Conservation (phyloP, 2,329 filamentous ascomycete genomes). For the Arthrocladium fulminans region DNA sequence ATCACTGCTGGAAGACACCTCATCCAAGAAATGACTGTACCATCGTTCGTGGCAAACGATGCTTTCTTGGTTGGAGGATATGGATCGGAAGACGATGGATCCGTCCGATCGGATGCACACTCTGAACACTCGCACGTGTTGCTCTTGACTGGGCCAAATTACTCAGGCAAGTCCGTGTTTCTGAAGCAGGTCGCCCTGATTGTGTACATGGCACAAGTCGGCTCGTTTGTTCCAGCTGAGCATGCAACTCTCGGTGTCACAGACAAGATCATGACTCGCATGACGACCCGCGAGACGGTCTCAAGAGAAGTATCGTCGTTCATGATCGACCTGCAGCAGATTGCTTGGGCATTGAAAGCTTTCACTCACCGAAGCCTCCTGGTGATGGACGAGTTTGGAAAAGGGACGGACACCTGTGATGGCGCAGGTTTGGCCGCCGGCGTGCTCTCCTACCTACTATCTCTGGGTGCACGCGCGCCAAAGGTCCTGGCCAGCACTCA, state of each 20-base stretch:
- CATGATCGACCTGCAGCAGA: conserved; percentile 80
- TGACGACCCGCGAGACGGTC: conserved; percentile 64
- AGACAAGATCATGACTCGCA: conserved; percentile 82
- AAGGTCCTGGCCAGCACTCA: conserved; percentile 57
- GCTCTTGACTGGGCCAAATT: conserved; percentile 85
- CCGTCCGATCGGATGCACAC: conserved; percentile 7
- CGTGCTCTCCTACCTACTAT: conserved; percentile 50
- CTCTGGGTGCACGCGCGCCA: conserved; percentile 40
- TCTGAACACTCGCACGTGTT: conserved; percentile 55
- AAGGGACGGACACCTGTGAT: conserved; percentile 52
- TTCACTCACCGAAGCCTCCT: conserved; percentile 69
- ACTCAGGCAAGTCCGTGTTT: conserved; percentile 93
- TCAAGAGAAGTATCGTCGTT: conserved; percentile 58
- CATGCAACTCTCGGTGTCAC: conserved; percentile 72
- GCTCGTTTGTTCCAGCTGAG: conserved; percentile 80
- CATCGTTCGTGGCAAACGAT: conserved; percentile 75
- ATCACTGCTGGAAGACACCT: conserved; percentile 74
- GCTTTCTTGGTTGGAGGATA: conserved; percentile 58
- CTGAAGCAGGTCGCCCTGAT: conserved; percentile 88
- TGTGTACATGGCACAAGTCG: conserved; percentile 84
- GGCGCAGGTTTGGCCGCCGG: conserved; percentile 57
- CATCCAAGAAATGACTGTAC: conserved; percentile 73
- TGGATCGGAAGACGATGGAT: conserved; percentile 9
- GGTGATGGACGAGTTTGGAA: conserved; percentile 87
- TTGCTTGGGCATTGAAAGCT: conserved; percentile 64